phyloP scores from a whole-genome alignment of 1,284 basidiomycete genomes.

The Ganoderma multipileum region DNA sequence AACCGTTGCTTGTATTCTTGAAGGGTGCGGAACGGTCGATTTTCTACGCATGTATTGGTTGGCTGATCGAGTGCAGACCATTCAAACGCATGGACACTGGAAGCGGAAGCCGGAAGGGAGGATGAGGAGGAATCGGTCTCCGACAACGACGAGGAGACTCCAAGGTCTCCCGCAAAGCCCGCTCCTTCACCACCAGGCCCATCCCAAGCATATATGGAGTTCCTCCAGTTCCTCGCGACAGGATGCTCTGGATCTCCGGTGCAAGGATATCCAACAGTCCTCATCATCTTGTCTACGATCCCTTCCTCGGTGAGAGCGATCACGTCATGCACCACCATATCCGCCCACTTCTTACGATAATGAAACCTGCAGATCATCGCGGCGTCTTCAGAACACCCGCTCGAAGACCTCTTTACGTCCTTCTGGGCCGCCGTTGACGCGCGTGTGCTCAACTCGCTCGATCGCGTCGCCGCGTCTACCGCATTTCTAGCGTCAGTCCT shows the following conservation, averaged over 20 bases:
- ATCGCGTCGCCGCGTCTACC: constrained; percentile 54
- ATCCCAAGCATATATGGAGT: constrained; percentile 69
- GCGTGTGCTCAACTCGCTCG: constrained; percentile 62
- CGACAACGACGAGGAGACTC: constrained; percentile 43
- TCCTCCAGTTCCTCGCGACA: constrained; percentile 75
- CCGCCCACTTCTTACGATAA: constrained; percentile 31
- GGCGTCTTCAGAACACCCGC: constrained; percentile 31
- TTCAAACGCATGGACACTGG: constrained; percentile 66
- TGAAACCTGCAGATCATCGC: constrained; percentile 23
- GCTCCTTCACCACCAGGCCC: constrained; percentile 24
- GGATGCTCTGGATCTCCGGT: constrained; percentile 80
- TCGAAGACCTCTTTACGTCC: constrained; percentile 66
- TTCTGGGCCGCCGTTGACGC: constrained; percentile 82
- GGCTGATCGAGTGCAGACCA: constrained; percentile 51
- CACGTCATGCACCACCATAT: not conserved
- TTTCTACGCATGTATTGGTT: not conserved
- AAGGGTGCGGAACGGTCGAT: constrained; percentile 57
- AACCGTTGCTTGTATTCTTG: constrained; percentile 74
- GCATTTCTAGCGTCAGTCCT: constrained; percentile 75
- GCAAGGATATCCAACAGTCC: constrained; percentile 78
- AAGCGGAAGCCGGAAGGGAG: constrained; percentile 38
- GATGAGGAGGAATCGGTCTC: constrained; percentile 42
- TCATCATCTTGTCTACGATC: constrained; percentile 83
- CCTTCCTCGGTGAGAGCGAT: constrained; percentile 57
- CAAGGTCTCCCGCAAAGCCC: constrained; percentile 15